Evolutionary conservation across 768 basidiomycete species (phyloP).

Genomic region (Chalciporus chontae): DNA sequence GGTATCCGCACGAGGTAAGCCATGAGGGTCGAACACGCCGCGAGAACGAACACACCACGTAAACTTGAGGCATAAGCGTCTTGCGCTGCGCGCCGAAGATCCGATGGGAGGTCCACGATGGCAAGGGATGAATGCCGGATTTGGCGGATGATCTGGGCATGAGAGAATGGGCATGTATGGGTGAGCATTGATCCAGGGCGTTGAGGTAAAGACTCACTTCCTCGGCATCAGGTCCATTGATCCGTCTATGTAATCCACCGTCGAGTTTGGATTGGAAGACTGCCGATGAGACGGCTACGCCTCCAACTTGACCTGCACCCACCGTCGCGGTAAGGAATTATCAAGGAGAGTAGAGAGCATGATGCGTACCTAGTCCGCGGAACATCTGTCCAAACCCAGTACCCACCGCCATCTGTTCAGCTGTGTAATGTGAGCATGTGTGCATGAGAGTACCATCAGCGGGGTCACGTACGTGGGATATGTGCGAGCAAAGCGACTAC

Average conservation of each 20-base stretch:
- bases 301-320: conserved; percentile 8
- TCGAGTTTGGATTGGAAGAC: conserved; percentile 16
- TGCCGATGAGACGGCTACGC: conserved; percentile 15
- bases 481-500: conserved; percentile 15
- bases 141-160: conserved; percentile 4
- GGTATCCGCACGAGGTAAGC: too few species aligned
- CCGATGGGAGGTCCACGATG: too few species aligned
- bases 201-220: neutral
- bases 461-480: neutral
- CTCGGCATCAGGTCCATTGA: conserved; percentile 7
- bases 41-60: too few species aligned
- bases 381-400: conserved; percentile 10
- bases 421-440: neutral
- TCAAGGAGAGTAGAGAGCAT: neutral
- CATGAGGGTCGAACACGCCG: too few species aligned
- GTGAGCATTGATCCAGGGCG: neutral
- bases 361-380: conserved; percentile 8
- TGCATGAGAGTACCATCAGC: too few species aligned
- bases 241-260: conserved; percentile 7
- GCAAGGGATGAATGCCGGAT: conserved; percentile 7
- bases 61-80: too few species aligned
- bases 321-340: too few species aligned
- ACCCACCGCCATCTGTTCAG: neutral
- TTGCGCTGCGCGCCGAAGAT: too few species aligned
- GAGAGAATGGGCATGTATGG: neutral